Conservation (phyloP, 495 filamentous ascomycete genomes). For the Lindgomyces ingoldianus region DNA sequence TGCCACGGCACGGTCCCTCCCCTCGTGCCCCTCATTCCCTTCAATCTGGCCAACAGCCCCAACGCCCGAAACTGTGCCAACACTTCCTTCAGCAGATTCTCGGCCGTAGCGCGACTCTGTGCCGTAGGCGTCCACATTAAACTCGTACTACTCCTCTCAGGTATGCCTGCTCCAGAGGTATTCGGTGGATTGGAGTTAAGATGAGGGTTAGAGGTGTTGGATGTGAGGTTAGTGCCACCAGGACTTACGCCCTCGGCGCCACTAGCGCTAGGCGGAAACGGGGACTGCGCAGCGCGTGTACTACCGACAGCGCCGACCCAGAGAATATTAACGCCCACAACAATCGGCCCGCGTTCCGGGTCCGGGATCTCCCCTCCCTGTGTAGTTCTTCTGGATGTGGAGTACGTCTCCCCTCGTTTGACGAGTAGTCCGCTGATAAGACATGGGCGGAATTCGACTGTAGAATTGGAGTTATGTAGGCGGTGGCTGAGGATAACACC, state of each 20-base stretch:
- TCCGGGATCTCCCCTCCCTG: conserved; percentile 5
- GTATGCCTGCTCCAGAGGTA: no score
- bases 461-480: conserved; percentile 65
- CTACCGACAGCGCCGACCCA: conserved; percentile 50
- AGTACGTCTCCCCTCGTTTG: conserved; percentile 59
- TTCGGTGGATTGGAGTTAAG: no score
- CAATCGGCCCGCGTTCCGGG: conserved; percentile 21
- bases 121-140: conserved; percentile 27
- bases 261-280: conserved; percentile 18
- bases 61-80: conserved; percentile 76
- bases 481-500: conserved; percentile 70
- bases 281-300: conserved; percentile 19
- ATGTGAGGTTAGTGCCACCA: no score
- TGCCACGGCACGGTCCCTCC: conserved; percentile 78
- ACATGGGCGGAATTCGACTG: conserved; percentile 63
- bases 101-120: conserved; percentile 50
- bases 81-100: conserved; percentile 67
- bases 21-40: conserved; percentile 64
- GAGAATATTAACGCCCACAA: conserved; percentile 43
- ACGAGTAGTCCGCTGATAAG: conserved; percentile 74
- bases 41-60: conserved; percentile 67
- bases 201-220: no score
- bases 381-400: conserved; percentile 7
- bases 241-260: conserved; percentile 30
- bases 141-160: conserved; percentile 18